Percentiles rank a stretch among this genome's conserved stretches.
phyloP scores from a whole-genome alignment of 2,329 filamentous ascomycete species.

The Scedosporium boydii region DNA sequence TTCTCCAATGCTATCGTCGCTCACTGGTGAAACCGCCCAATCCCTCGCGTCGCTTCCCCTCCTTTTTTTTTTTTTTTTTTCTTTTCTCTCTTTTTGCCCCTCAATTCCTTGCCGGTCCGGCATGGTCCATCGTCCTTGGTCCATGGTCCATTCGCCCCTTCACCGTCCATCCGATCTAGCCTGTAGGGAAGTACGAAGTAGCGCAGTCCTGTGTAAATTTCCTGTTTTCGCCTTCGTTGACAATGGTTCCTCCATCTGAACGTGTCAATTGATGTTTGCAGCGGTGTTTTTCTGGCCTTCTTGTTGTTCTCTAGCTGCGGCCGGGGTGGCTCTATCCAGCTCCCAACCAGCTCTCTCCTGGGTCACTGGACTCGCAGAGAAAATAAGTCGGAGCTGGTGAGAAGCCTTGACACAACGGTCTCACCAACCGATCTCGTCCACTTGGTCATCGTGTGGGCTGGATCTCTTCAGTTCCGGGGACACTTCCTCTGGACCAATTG shows the following conservation, averaged over 20 bases:
- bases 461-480: not conserved
- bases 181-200: not conserved
- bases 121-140: not conserved
- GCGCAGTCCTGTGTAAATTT: not conserved
- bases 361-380: not conserved
- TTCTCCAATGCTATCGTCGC: not conserved
- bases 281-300: not conserved
- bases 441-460: not conserved
- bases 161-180: not conserved
- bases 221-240: not conserved
- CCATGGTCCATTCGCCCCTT: not conserved
- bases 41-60: constrained; percentile 1
- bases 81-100: not conserved
- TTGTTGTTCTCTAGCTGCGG: not conserved
- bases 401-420: not conserved
- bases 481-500: not conserved
- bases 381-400: not conserved
- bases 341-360: not conserved
- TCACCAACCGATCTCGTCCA: not conserved
- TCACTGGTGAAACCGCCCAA: constrained; percentile 2
- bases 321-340: not conserved
- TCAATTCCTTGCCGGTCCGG: not conserved
- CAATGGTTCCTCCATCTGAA: not conserved
- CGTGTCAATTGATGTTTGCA: too few species aligned
- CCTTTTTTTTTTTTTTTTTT: not conserved